Conservation (phyloP, 768 basidiomycete genomes). For the Xerocomellus chrysenteron region DNA sequence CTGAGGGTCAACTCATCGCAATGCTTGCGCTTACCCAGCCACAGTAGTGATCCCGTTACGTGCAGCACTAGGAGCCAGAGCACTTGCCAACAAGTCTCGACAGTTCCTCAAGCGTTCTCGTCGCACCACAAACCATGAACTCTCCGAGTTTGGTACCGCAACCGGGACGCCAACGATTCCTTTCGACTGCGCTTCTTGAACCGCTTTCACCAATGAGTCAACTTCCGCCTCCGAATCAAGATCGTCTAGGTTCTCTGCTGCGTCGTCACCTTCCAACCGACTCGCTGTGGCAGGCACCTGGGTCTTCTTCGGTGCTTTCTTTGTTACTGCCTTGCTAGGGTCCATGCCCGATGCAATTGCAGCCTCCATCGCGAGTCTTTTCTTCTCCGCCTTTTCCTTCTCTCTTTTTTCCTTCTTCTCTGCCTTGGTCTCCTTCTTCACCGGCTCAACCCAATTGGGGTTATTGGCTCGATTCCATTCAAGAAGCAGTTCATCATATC, state of each 20-base stretch:
- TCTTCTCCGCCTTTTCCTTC: conserved; percentile 80
- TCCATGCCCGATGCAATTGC: conserved; percentile 62
- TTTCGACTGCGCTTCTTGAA: conserved; percentile 53
- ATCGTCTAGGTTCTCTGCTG: conserved; percentile 70
- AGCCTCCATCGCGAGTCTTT: conserved; percentile 65
- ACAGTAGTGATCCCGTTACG: conserved; percentile 25
- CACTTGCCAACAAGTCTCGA: conserved; percentile 56
- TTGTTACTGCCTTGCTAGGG: conserved; percentile 42
- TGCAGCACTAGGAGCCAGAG: conserved; percentile 34
- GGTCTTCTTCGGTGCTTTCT: conserved; percentile 67
- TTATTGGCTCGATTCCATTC: conserved; percentile 91
- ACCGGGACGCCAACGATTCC: conserved; percentile 65
- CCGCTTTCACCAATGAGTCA: conserved; percentile 66
- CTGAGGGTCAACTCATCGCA: conserved; percentile 17
- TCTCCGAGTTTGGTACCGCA: conserved; percentile 69
- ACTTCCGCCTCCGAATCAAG: conserved; percentile 85
- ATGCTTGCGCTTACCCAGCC: conserved; percentile 15
- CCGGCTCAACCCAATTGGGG: conserved; percentile 85
- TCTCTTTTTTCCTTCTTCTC: conserved; percentile 86
- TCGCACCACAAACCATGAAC: conserved; percentile 80
- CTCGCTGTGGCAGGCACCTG: conserved; percentile 51
- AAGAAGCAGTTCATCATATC: conserved; percentile 82
- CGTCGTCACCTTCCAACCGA: conserved; percentile 57
- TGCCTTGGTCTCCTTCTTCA: conserved; percentile 81
- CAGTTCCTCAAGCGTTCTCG: conserved; percentile 61